These are phyloP conservation scores for Chaetomium cochliodes DNA, from an alignment of 495 filamentous ascomycete genomes.

Conservation along the genomic window DNA sequence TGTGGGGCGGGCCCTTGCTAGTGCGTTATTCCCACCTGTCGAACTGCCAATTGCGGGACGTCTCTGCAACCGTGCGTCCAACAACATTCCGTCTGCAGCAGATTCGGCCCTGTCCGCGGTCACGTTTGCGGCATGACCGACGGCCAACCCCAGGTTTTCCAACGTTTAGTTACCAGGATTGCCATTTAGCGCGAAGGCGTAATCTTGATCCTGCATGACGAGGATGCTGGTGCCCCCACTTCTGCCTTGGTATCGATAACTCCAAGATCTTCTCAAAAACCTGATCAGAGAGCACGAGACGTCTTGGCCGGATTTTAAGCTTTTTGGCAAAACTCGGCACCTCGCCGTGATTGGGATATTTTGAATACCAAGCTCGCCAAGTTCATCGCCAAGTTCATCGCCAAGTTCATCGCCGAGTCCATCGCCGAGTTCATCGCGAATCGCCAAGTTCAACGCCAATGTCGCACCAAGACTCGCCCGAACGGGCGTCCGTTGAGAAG, in stretches of 20 bases:
- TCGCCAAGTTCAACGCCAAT: neutral
- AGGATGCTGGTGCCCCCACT: neutral
- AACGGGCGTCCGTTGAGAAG: constrained; percentile 1
- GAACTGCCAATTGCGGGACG: too few relatives aligned
- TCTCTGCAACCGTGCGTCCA: too few relatives aligned
- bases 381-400: neutral
- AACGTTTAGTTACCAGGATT: neutral
- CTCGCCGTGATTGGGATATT: neutral
- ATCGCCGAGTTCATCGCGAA: neutral
- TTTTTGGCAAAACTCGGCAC: neutral
- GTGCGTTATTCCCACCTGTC: too few relatives aligned
- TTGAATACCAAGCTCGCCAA: neutral
- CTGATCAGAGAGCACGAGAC: neutral
- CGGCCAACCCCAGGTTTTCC: too few relatives aligned
- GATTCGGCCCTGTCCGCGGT: too few relatives aligned
- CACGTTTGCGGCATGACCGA: neutral
- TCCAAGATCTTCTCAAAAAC: neutral
- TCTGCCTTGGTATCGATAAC: neutral
- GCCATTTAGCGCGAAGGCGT: constrained; percentile 1
- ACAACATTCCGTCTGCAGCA: too few relatives aligned
- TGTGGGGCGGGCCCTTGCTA: too few relatives aligned
- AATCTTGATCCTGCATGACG: constrained; percentile 7
- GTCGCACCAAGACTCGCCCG: neutral
- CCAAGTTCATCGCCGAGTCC: neutral
- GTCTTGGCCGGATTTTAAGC: neutral